These are phyloP conservation scores for Lycium ferocissimum DNA, from an alignment of 257 asterid genomes.

Conservation along the genomic window DNA sequence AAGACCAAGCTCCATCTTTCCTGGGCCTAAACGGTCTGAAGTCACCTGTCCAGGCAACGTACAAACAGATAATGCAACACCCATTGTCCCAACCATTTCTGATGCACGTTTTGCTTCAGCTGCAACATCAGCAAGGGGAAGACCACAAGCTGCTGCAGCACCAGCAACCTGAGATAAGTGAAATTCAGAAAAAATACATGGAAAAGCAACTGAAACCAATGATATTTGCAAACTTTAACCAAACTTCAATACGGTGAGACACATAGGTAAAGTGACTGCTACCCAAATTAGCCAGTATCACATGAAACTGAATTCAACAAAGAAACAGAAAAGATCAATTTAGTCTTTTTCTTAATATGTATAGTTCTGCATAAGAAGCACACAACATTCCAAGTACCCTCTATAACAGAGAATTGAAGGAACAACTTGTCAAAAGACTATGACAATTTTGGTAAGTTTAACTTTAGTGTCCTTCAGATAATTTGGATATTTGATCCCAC, in stretches of 20 bases:
- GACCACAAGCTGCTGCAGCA: slow-evolving; percentile 94
- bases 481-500: background rate
- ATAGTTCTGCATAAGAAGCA: background rate
- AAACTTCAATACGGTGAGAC: background rate
- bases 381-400: background rate
- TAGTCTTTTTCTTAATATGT: slow-evolving; percentile 11
- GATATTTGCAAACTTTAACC: background rate
- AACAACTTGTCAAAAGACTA: slow-evolving; percentile 22
- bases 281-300: background rate
- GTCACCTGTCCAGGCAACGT: slow-evolving; percentile 92
- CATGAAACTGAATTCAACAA: slow-evolving; percentile 7
- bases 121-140: slow-evolving; percentile 76
- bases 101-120: slow-evolving; percentile 94
- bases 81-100: slow-evolving; percentile 97
- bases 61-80: slow-evolving; percentile 96
- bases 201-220: slow-evolving; percentile 16
- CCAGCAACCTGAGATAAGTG: slow-evolving; percentile 74
- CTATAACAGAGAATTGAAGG: background rate
- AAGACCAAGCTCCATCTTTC: slow-evolving; percentile 99
- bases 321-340: background rate
- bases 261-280: slow-evolving; percentile 7
- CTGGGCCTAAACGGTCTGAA: slow-evolving; percentile 92
- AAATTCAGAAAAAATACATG: slow-evolving; percentile 7
- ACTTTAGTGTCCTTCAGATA: background rate
- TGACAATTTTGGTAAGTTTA: background rate